Percentiles rank a stretch among this genome's conserved stretches.
Evolutionary conservation across 345 rosid species (phyloP).

Genomic region (Camelina sativa): DNA sequence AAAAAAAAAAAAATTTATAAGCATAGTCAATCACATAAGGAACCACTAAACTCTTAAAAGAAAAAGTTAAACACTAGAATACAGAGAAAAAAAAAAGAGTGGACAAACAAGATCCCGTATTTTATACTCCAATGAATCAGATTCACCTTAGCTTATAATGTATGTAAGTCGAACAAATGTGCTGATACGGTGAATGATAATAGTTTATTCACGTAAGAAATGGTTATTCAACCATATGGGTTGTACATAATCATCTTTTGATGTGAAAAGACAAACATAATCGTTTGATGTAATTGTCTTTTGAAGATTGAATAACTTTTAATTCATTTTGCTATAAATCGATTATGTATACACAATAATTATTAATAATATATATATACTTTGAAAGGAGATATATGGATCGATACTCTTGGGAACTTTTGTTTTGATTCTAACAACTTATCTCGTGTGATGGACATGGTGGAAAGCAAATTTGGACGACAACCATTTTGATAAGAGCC

Average conservation of each 20-base stretch:
- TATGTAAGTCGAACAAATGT: background rate
- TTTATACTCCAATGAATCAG: constrained; percentile 21
- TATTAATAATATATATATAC: background rate
- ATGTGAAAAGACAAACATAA: background rate
- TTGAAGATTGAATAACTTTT: background rate
- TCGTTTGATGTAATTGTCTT: background rate
- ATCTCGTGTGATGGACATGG: constrained; percentile 36
- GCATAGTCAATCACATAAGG: background rate
- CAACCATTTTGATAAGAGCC: constrained; percentile 30
- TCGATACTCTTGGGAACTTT: constrained; percentile 20
- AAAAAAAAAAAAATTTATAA: background rate
- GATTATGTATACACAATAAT: constrained; percentile 2
- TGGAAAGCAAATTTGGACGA: constrained; percentile 32
- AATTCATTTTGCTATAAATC: background rate
- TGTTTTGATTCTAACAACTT: constrained; percentile 23
- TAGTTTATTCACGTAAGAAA: background rate
- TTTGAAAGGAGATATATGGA: constrained; percentile 7
- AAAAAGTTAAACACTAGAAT: background rate
- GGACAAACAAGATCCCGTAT: constrained; percentile 25
- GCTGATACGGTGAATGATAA: background rate
- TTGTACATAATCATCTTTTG: background rate
- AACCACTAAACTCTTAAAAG: background rate
- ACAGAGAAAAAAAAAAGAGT: background rate
- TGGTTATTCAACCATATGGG: background rate
- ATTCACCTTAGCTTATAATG: constrained; percentile 32